Evolutionary conservation across 495 filamentous ascomycete species (phyloP).

Genomic region (Aspergillus cristatus): DNA sequence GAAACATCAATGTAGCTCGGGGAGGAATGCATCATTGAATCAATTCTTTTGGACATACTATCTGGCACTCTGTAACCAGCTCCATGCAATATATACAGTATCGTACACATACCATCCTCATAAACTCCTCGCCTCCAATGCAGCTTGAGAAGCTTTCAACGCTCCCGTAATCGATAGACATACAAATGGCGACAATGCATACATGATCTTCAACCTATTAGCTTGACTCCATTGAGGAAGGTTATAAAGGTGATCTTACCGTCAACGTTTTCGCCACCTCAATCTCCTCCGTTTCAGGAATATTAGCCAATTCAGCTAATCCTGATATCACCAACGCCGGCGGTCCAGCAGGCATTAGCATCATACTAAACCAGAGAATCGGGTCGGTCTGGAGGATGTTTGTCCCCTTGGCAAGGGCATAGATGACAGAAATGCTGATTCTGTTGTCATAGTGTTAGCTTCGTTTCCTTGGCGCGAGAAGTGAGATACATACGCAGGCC

Average conservation of each 20-base stretch:
- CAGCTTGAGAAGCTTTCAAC: conserved; percentile 38
- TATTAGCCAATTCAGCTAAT: conserved; percentile 55
- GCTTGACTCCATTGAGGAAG: neutral
- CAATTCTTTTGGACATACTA: too few species aligned
- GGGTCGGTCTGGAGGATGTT: conserved; percentile 51
- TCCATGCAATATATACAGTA: too few species aligned
- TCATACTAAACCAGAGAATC: conserved; percentile 67
- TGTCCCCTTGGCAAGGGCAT: conserved; percentile 51
- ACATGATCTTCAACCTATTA: conserved; percentile 28
- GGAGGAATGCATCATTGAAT: too few species aligned
- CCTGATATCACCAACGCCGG: conserved; percentile 61
- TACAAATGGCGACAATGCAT: conserved; percentile 42
- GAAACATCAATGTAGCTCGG: too few species aligned
- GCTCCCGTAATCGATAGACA: conserved; percentile 44
- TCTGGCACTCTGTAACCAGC: too few species aligned
- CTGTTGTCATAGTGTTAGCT: conserved; percentile 6
- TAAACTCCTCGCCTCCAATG: conserved; percentile 6
- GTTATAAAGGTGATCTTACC: conserved; percentile 20
- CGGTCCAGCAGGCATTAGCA: conserved; percentile 69
- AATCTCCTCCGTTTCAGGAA: conserved; percentile 51
- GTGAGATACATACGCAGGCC: conserved; percentile 44
- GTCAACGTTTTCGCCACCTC: conserved; percentile 62
- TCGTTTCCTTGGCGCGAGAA: too few species aligned
- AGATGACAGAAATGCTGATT: conserved; percentile 51
- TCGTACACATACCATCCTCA: too few species aligned